phyloP scores from a whole-genome alignment of 2,329 filamentous ascomycete genomes.

The Talaromyces sp. region DNA sequence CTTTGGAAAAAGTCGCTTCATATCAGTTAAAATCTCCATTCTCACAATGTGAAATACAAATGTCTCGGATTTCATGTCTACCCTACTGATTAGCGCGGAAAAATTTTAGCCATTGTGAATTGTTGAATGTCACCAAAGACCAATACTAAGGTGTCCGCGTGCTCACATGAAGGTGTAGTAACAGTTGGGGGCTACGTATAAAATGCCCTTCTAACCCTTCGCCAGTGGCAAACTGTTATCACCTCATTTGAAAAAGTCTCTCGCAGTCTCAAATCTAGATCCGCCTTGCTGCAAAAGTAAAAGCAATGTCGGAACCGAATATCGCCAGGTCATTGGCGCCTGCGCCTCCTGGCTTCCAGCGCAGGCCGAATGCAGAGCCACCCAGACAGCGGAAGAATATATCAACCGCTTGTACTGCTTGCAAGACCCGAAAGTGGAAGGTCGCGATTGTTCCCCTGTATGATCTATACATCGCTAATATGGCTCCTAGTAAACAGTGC shows the following conservation, averaged over 20 bases:
- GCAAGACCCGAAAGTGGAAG: conserved; percentile 18
- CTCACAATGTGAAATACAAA: not conserved
- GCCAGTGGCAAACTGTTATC: not conserved
- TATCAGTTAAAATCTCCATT: not conserved
- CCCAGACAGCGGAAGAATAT: conserved; percentile 15
- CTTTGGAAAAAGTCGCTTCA: not conserved
- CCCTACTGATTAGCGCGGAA: not conserved
- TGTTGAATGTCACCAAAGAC: not conserved
- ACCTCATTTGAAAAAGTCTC: not conserved
- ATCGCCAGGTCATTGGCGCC: conserved; percentile 14
- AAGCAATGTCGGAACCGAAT: conserved; percentile 13
- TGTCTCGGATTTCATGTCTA: conserved; percentile 2
- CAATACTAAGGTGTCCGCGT: not conserved
- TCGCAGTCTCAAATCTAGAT: not conserved
- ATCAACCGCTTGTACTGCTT: conserved; percentile 16
- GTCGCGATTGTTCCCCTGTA: not conserved
- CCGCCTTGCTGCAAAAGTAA: not conserved
- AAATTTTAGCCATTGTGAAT: not conserved
- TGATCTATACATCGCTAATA: not conserved
- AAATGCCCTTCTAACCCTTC: not conserved
- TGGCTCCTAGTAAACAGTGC: conserved; percentile 34
- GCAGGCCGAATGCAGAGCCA: conserved; percentile 11
- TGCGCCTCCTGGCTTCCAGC: conserved; percentile 17
- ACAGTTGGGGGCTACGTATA: not conserved
- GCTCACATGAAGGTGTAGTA: not conserved